These are phyloP conservation scores for Arachis hypogaea DNA, from an alignment of 306 rosid genomes.

Conservation along the genomic window DNA sequence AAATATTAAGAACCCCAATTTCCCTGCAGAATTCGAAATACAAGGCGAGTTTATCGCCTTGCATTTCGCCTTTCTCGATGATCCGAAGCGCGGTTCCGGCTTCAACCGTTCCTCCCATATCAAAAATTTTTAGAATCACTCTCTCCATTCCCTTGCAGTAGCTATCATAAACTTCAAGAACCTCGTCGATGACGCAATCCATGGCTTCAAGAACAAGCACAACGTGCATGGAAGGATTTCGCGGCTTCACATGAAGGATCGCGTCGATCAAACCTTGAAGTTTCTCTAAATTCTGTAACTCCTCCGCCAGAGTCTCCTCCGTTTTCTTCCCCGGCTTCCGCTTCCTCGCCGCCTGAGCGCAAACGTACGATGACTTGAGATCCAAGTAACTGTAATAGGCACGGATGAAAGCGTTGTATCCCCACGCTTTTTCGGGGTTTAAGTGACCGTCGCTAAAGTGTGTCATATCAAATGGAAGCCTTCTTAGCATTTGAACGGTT, in stretches of 20 bases:
- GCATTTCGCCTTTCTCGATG: constrained; percentile 46
- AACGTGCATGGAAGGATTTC: constrained; percentile 32
- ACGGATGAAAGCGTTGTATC: constrained; percentile 54
- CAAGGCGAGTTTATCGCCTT: constrained; percentile 49
- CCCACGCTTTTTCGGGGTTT: constrained; percentile 37
- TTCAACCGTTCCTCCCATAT: constrained; percentile 51
- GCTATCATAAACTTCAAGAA: constrained; percentile 54
- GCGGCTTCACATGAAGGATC: constrained; percentile 60
- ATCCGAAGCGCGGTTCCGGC: constrained; percentile 50
- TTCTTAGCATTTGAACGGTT: constrained; percentile 49
- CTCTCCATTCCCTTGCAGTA: constrained; percentile 45
- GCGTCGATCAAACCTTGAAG: constrained; percentile 54
- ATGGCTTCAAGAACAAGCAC: constrained; percentile 72
- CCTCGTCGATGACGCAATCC: constrained; percentile 67
- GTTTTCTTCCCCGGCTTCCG: constrained; percentile 3
- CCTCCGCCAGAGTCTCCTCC: constrained; percentile 53
- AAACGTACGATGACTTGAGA: constrained; percentile 36
- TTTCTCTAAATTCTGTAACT: constrained; percentile 46
- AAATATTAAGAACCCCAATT: constrained; percentile 52
- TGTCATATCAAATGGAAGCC: constrained; percentile 70
- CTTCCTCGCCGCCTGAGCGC: constrained; percentile 19
- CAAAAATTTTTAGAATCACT: constrained; percentile 45
- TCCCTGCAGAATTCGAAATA: constrained; percentile 55
- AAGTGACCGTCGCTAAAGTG: constrained; percentile 52
- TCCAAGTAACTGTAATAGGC: constrained; percentile 64